Percentiles rank a stretch among this genome's conserved stretches.
These are phyloP conservation scores for Melampsora americana DNA, from an alignment of 1,284 basidiomycete genomes.

Conservation along the genomic window DNA sequence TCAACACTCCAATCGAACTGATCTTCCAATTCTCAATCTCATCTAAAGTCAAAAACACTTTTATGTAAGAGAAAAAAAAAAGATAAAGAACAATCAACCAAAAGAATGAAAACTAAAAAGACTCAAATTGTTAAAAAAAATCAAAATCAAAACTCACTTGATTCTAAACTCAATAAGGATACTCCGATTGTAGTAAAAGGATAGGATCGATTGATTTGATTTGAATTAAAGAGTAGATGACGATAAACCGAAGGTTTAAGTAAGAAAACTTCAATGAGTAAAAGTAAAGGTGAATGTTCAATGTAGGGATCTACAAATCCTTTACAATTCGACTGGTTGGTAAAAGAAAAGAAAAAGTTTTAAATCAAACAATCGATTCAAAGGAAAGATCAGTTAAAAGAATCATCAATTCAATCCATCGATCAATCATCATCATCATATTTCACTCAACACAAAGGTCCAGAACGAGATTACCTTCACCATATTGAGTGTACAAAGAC, in stretches of 20 bases:
- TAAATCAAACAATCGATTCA: neutral
- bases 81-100: too few species aligned
- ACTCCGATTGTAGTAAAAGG: too few species aligned
- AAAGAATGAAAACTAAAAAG: too few species aligned
- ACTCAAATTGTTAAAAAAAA: neutral
- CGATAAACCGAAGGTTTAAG: constrained; percentile 35
- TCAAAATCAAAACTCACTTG: constrained; percentile 4
- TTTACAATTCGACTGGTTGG: constrained; percentile 29
- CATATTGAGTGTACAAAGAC: constrained; percentile 32
- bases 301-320: constrained; percentile 37
- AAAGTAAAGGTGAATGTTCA: constrained; percentile 20
- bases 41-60: neutral
- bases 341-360: neutral
- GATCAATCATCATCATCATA: neutral
- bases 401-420: neutral
- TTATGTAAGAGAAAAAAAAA: too few species aligned
- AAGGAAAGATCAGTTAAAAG: neutral
- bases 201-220: neutral
- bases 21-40: too few species aligned
- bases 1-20: neutral
- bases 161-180: constrained; percentile 16
- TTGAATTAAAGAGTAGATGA: constrained; percentile 33
- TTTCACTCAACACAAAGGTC: constrained; percentile 24
- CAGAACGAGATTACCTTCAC: constrained; percentile 28
- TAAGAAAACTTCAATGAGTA: constrained; percentile 31